Percentiles rank a stretch among this genome's conserved stretches.
These are phyloP conservation scores for Meripilus lineatus DNA, from an alignment of 1,284 basidiomycete genomes.

Conservation along the genomic window DNA sequence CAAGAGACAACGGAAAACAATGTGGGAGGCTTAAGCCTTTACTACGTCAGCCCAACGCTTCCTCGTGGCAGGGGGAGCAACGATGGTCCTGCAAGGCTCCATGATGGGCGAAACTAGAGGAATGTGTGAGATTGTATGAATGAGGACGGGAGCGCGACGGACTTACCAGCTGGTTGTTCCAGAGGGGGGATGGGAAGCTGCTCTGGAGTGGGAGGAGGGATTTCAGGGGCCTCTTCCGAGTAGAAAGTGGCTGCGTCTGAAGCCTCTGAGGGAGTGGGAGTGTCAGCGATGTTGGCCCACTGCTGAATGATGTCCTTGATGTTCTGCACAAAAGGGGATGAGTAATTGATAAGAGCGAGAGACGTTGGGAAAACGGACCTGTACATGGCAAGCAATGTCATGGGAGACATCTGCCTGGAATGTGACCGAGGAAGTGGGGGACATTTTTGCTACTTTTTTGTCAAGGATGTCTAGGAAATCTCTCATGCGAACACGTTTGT, in stretches of 20 bases:
- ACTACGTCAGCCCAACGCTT: background rate
- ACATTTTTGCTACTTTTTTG: background rate
- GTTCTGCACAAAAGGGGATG: no score
- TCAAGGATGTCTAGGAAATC: conserved; percentile 9
- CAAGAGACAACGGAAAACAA: no score
- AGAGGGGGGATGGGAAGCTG: background rate
- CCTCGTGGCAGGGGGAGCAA: no score
- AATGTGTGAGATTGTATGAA: no score
- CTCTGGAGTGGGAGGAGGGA: background rate
- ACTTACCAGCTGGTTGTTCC: no score
- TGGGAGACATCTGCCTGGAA: background rate
- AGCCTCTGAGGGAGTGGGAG: background rate
- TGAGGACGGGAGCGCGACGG: no score
- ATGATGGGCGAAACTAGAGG: no score
- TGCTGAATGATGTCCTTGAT: background rate
- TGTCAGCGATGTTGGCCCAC: background rate
- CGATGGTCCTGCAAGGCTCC: no score
- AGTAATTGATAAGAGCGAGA: background rate
- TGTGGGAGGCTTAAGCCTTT: background rate
- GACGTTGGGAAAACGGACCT: background rate
- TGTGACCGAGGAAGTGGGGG: background rate
- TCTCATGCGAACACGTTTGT: conserved; percentile 8
- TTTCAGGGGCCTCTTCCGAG: background rate
- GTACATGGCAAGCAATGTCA: background rate
- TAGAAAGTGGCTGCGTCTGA: background rate